Percentiles rank a stretch among this genome's conserved stretches.
phyloP scores from a whole-genome alignment of 2,329 filamentous ascomycete species.

The Aspergillus felis region DNA sequence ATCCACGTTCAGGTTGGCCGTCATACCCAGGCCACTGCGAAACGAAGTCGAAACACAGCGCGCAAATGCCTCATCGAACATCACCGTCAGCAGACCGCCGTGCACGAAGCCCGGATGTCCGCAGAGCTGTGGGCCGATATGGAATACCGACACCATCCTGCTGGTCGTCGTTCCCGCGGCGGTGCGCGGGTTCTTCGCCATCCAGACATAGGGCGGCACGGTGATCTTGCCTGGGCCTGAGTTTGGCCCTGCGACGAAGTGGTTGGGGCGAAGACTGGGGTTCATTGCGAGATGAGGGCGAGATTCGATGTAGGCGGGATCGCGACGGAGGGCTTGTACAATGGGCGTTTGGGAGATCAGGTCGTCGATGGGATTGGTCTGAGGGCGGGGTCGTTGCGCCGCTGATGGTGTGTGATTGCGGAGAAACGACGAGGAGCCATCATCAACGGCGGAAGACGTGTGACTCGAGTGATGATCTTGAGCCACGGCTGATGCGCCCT shows the following conservation, averaged over 20 bases:
- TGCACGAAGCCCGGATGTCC: slow-evolving; percentile 36
- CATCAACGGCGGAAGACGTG: background rate
- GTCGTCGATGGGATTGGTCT: slow-evolving; percentile 15
- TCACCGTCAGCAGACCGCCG: slow-evolving; percentile 30
- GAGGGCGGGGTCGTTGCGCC: slow-evolving; percentile 40
- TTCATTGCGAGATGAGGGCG: slow-evolving; percentile 84
- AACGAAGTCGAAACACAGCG: slow-evolving; percentile 31
- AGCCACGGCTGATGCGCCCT: slow-evolving; percentile 4
- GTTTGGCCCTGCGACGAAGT: slow-evolving; percentile 75
- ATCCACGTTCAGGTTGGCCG: slow-evolving; percentile 35
- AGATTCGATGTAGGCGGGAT: slow-evolving; percentile 65
- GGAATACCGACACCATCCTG: slow-evolving; percentile 27
- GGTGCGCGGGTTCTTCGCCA: slow-evolving; percentile 9
- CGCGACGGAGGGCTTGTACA: slow-evolving; percentile 60
- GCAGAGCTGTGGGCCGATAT: slow-evolving; percentile 30
- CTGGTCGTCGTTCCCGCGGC: background rate
- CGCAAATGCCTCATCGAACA: slow-evolving; percentile 38
- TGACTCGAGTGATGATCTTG: slow-evolving; percentile 4
- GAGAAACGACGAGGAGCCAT: slow-evolving; percentile 3
- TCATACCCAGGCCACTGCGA: slow-evolving; percentile 32
- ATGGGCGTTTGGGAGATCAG: slow-evolving; percentile 56
- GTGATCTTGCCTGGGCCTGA: slow-evolving; percentile 68
- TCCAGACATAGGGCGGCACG: slow-evolving; percentile 64
- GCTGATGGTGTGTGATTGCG: slow-evolving; percentile 16
- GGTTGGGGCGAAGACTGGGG: slow-evolving; percentile 60